phyloP scores from a whole-genome alignment of 768 basidiomycete species.

The Pilatotrama ljubarskyi region DNA sequence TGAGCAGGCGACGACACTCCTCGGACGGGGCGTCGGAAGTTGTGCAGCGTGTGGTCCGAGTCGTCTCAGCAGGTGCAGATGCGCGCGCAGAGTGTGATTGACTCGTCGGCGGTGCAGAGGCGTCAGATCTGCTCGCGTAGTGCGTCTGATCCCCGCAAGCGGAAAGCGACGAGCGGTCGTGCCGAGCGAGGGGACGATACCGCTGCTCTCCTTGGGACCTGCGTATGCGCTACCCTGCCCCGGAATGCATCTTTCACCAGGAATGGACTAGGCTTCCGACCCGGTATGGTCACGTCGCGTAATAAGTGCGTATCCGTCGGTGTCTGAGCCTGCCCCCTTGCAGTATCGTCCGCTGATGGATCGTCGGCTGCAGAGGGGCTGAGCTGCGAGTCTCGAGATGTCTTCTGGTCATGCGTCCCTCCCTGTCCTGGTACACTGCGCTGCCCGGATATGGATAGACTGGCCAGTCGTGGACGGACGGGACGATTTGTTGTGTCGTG shows the following conservation, averaged over 20 bases:
- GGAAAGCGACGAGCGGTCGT: not conserved
- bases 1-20: not conserved
- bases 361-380: constrained; percentile 18
- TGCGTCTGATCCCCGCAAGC: not conserved
- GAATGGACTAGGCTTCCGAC: not conserved
- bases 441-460: not conserved
- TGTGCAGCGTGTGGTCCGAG: not conserved
- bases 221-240: not conserved
- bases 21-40: not conserved
- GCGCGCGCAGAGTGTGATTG: not conserved
- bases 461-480: not conserved
- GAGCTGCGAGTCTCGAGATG: not conserved
- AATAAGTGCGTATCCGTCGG: constrained; percentile 11
- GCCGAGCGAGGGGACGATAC: not conserved
- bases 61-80: too few species aligned
- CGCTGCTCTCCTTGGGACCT: not conserved
- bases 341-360: constrained; percentile 13
- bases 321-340: not conserved
- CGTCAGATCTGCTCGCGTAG: constrained; percentile 2
- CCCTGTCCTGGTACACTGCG: not conserved
- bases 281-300: constrained; percentile 1
- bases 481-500: not conserved
- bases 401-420: constrained; percentile 10
- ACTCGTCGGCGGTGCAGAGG: not conserved
- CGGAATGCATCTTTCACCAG: not conserved